Conservation (phyloP, 78 protist species). For the Anaeramoeba flamelloides region DNA sequence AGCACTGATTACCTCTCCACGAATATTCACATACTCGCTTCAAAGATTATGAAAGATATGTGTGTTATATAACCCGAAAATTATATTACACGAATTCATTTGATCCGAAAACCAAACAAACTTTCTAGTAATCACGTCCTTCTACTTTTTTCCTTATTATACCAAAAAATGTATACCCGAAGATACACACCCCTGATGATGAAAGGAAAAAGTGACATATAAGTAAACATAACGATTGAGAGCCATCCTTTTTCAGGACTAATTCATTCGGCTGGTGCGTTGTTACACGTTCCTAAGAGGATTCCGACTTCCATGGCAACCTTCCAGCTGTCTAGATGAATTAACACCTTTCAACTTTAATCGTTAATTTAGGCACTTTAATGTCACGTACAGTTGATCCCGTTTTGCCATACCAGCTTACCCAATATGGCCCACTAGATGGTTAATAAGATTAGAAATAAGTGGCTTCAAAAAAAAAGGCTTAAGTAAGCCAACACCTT, state of each 20-base stretch:
- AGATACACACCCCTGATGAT: too few relatives aligned
- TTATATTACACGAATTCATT: too few relatives aligned
- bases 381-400: slow-evolving; percentile 64
- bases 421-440: slow-evolving; percentile 76
- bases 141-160: too few relatives aligned
- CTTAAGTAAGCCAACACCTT: too few relatives aligned
- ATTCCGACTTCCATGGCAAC: slow-evolving; percentile 56
- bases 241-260: slow-evolving; percentile 79
- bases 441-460: slow-evolving; percentile 7
- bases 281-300: slow-evolving; percentile 79
- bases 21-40: too few relatives aligned
- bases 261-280: slow-evolving; percentile 67
- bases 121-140: too few relatives aligned
- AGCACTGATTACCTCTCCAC: too few relatives aligned
- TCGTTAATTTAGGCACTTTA: slow-evolving; percentile 53
- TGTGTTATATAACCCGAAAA: too few relatives aligned
- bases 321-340: slow-evolving; percentile 68
- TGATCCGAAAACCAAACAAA: too few relatives aligned
- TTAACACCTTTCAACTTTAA: slow-evolving; percentile 58
- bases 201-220: not conserved
- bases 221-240: slow-evolving; percentile 30
- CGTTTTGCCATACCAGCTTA: slow-evolving; percentile 83
- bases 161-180: too few relatives aligned
- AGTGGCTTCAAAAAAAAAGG: not conserved
- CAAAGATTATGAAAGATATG: too few relatives aligned